Base-by-base conservation (phyloP, 2,329 filamentous ascomycete species). In the Aspergillus sp. region DNA sequence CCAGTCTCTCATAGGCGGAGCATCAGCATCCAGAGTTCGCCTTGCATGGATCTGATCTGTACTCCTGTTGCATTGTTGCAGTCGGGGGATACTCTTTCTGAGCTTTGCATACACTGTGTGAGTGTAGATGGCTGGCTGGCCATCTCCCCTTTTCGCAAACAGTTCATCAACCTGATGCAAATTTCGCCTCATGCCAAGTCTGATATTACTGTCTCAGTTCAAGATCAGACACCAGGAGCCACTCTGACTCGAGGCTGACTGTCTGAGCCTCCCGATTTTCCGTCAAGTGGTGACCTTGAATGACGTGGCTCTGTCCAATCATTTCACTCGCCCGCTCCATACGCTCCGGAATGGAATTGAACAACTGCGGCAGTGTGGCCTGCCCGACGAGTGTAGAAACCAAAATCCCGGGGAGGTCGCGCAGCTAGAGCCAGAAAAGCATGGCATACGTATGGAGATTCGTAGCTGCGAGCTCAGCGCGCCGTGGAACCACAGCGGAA, bases 401-500 rank as follows among this genome's bases (percentile, higher is more conserved):
- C 45, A 7, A 47, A 47, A 47, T 23, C 13, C 34, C 34, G 34
- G 34, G 34, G 34, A 41, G 34, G 8, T 41, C 9, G 25, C 25
- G 46, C 15, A 28, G 46, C 45, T 47, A 4, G 25, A 28, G 25
- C 25, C 25, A 19, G 34, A 41, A 49, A 49, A 23, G 47, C 47
- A 51, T 30, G 48, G 48, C 48, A 51, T 51, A 51, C 48, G 48
- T 51, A 51, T 46, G 52, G 15, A 19, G 23, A 43, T n/a, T 25
- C 52, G 52, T 46, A 46, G 19, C n/a, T 15, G 9, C n/a, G 48
- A 25, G 41, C 34, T 25, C n/a, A 41, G 15, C 15, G 23, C 41
- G 23, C 43, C 54, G 54, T 57, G 54, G 54, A 57, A 50, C 54
- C 54, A 46, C 30, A 43, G 54, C 54, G 54, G 54, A 57, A 49